Evolutionary conservation across 257 asterid genomes (phyloP).

Genomic region (Buddleja alternifolia): DNA sequence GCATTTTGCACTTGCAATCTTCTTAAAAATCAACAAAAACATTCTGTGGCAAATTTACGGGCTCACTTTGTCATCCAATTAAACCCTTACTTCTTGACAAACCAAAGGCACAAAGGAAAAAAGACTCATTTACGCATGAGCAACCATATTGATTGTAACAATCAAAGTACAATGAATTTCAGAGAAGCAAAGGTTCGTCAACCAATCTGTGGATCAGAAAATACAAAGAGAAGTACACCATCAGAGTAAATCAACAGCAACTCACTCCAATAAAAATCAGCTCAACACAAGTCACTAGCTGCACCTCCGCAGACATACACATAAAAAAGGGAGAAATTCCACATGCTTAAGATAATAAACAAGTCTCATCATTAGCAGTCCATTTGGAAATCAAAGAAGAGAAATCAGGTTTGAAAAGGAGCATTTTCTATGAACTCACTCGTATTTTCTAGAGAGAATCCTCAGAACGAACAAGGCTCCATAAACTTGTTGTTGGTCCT

Average conservation of each 20-base stretch:
- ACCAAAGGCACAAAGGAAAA: slow-evolving; percentile 8
- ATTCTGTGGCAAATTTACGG: background rate
- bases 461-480: slow-evolving; percentile 90
- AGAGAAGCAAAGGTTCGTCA: background rate
- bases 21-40: background rate
- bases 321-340: background rate
- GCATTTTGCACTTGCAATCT: background rate
- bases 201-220: background rate
- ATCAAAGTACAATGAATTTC: background rate
- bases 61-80: too few species aligned
- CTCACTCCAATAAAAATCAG: slow-evolving; percentile 20
- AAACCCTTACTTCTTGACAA: slow-evolving; percentile 12
- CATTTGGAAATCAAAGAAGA: background rate
- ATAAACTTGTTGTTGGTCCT: slow-evolving; percentile 90
- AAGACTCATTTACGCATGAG: slow-evolving; percentile 21
- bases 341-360: background rate
- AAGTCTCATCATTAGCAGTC: background rate
- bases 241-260: background rate
- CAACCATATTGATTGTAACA: background rate
- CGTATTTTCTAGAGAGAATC: slow-evolving; percentile 92
- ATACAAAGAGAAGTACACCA: background rate
- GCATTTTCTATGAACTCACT: slow-evolving; percentile 59
- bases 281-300: slow-evolving; percentile 5
- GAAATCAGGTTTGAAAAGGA: background rate
- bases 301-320: background rate